Base-by-base conservation (phyloP, 2,329 filamentous ascomycete genomes). In the Claviceps pusilla region DNA sequence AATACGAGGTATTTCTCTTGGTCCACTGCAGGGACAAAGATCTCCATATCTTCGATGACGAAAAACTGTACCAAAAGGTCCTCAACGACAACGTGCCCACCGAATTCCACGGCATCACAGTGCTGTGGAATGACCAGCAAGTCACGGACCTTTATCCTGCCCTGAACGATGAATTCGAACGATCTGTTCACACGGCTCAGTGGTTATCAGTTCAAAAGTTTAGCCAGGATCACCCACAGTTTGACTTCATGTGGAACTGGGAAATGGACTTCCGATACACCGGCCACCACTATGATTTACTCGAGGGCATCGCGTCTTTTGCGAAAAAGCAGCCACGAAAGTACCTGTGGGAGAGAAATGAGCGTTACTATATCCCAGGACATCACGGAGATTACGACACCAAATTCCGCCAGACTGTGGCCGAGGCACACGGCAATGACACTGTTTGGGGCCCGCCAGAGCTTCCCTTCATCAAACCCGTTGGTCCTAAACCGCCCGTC, bases 231-330 rank as follows among this genome's bases (percentile, higher is more conserved):
- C 83, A 89, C 61, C 86, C 86, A 0, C 82, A 91, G 61, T 93
- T 87, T 59, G 85, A 90, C 60, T 89, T 79, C 61, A 76, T 89
- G 60, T 93, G 87, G 86, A 90, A 91, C 65, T 90, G 86, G 87
- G 88, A 93, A 65, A 86, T 89, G 69, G 87, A 93, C 63, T 82
- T 84, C 37, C 78, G 88, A 50, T 85, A 86, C 63, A 88, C 83
- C 0, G 87, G 87, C 9, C 86, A 93, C 58, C 83, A 89, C 69
- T 90, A 91, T 67, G 84, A 91, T 61, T 79, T 91, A 59, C 78
- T 89, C 47, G 77, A 84, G 60, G 82, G 82, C 57, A 68, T 89
- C 7, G 69, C 71, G 28, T 68, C 75, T 1, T 88, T 87, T 70
- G 78, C 79, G 31, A 77, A 76, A 66, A 76, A 75, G 57, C 84